Base-by-base conservation (phyloP, 1,284 basidiomycete species). In the Naganishia cerealis region DNA sequence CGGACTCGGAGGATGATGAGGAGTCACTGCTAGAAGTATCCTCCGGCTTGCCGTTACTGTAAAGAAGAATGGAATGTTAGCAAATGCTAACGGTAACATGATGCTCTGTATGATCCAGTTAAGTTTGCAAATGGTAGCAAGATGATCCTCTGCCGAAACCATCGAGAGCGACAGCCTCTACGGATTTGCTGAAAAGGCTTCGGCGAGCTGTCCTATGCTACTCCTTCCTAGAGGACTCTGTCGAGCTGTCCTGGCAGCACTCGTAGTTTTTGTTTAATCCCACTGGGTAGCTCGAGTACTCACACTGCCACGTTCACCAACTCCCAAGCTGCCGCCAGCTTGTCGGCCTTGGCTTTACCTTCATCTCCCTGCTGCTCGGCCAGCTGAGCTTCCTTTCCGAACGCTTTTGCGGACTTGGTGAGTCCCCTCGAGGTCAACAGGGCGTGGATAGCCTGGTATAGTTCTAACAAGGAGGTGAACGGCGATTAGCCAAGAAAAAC, bases 361-460 rank as follows among this genome's bases (percentile, higher is more conserved):
- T 50, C 46, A 57, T 24, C 70, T 13, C 61, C 70, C 13, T 72
- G 71, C 9, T 61, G 65, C 18, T 67, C 57, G 1, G 61, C 72
- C n/a, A 72, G 71, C 24, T 65, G 71, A 0, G 75, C 75, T 67
- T 81, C 80, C 73, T 80, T 81, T 69, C 77, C 75, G 58, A 82
- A 76, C 9, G 80, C 77, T 71, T 78, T 77, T 66, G 75, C 75
- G 13, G 80, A 71, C 65, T 77, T 76, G 29, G 77, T 77, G 71
- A 76, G 74, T 36, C 80, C 79, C 43, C 74, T 72, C 24, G 73
- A 70, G 66, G 75, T 72, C 56, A 82, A 75, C 73, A 81, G 79
- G 2, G 79, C 75, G 58, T 80, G 75, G 53, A 82, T 72, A 33
- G 80, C 79, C 26, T 73, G 70, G 72, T 80, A 77, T 62, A 81